These are phyloP conservation scores for Trichomonas vaginalis DNA, from an alignment of 208 protist species.

Conservation along the genomic window DNA sequence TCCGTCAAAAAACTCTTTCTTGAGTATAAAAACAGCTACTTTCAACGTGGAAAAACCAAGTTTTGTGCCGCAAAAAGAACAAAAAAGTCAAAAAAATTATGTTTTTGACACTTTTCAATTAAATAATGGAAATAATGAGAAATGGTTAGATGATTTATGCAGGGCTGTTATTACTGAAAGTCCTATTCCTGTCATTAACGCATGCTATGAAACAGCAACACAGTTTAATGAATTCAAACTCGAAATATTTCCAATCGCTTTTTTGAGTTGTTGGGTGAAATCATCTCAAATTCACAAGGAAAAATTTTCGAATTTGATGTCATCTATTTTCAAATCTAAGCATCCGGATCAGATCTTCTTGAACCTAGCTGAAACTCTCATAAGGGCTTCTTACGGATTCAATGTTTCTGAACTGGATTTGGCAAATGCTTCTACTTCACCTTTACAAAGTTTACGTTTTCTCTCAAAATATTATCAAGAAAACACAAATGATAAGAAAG, in stretches of 20 bases:
- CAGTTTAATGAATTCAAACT: neutral
- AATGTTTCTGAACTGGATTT: neutral
- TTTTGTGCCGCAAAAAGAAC: neutral
- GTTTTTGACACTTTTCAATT: neutral
- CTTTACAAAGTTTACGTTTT: neutral
- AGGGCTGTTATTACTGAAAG: neutral
- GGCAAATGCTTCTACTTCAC: neutral
- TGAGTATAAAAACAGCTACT: neutral
- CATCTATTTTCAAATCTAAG: neutral
- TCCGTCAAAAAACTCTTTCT: neutral
- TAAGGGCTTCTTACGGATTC: neutral
- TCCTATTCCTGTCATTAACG: neutral
- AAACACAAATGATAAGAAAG: neutral
- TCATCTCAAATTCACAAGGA: neutral
- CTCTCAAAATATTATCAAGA: neutral
- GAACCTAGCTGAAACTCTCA: neutral
- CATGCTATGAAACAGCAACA: neutral
- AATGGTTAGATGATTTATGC: constrained; percentile 5
- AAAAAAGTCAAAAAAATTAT: too few species aligned
- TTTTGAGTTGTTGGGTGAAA: neutral
- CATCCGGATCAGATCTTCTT: neutral
- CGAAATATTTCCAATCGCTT: neutral
- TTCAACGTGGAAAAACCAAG: neutral
- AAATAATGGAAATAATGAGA: neutral
- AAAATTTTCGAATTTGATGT: neutral